Conservation (phyloP, 768 basidiomycete genomes). For the Hypsizygus marmoreus region DNA sequence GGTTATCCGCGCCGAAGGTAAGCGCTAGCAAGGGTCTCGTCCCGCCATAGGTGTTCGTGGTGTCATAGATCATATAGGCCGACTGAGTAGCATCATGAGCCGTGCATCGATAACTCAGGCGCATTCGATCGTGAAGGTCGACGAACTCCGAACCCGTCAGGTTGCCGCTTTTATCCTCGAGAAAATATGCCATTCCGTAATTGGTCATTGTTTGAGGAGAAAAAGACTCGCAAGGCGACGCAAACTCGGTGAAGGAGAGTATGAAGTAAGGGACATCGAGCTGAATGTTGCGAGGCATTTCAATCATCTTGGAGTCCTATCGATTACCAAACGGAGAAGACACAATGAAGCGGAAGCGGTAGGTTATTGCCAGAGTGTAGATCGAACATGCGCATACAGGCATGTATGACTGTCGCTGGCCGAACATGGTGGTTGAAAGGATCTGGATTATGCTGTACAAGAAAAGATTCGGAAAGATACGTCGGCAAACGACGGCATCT, state of each 20-base stretch:
- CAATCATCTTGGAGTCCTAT: neutral
- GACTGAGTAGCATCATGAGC: conserved; percentile 40
- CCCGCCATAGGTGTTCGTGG: conserved; percentile 27
- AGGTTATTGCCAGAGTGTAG: too few species aligned
- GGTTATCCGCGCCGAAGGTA: conserved; percentile 49
- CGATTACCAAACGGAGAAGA: conserved; percentile 12
- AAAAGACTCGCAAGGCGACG: neutral
- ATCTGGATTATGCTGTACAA: conserved; percentile 2
- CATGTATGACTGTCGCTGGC: too few species aligned
- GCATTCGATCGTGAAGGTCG: conserved; percentile 65
- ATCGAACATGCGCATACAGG: too few species aligned
- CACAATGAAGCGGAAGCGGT: conserved; percentile 1
- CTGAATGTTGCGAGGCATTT: conserved; percentile 1
- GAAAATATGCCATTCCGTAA: conserved; percentile 61
- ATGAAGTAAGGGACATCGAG: neutral
- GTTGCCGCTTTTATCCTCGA: conserved; percentile 62
- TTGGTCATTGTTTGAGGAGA: conserved; percentile 32
- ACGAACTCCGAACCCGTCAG: conserved; percentile 57
- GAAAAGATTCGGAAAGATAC: conserved; percentile 7
- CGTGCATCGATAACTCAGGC: conserved; percentile 50
- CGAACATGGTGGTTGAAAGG: conserved; percentile 1
- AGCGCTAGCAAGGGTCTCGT: conserved; percentile 46
- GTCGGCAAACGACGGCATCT: conserved; percentile 7
- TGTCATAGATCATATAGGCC: conserved; percentile 57
- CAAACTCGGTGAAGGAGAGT: neutral